Percentiles rank a stretch among this genome's conserved stretches.
These are phyloP conservation scores for Apophysomyces elegans DNA, from an alignment of 371 early-diverging fungal genomes.

Conservation along the genomic window DNA sequence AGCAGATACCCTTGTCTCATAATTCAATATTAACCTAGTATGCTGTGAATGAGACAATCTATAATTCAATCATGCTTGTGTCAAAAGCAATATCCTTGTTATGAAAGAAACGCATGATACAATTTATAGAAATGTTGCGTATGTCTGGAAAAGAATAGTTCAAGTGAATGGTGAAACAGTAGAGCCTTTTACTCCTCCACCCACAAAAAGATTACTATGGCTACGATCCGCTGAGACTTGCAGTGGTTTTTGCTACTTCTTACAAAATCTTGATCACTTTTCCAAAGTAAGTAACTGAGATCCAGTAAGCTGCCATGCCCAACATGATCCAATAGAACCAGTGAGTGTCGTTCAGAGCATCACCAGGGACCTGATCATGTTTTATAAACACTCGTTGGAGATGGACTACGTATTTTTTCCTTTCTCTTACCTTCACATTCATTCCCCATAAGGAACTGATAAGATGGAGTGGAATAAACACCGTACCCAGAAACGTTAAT, in stretches of 20 bases:
- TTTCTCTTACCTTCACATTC: constrained; percentile 38
- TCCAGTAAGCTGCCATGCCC: constrained; percentile 48
- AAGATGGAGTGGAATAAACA: constrained; percentile 87
- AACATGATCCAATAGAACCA: constrained; percentile 81
- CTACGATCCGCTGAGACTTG: too few relatives aligned
- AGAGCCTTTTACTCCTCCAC: too few relatives aligned
- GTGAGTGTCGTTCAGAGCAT: constrained; percentile 54
- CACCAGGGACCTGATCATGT: constrained; percentile 66
- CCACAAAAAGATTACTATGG: too few relatives aligned
- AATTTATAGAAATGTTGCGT: too few relatives aligned
- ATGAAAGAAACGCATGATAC: too few relatives aligned
- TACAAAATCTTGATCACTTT: constrained; percentile 15
- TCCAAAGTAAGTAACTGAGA: constrained; percentile 31
- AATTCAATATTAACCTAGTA: too few relatives aligned
- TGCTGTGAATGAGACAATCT: too few relatives aligned
- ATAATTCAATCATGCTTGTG: too few relatives aligned
- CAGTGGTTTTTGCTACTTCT: not conserved
- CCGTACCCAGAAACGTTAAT: constrained; percentile 80
- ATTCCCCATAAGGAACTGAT: constrained; percentile 78
- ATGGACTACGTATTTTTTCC: not conserved
- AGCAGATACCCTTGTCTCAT: too few relatives aligned
- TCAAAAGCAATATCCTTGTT: too few relatives aligned
- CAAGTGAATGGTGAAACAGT: too few relatives aligned
- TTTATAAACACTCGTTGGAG: not conserved
- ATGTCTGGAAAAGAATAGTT: too few relatives aligned